Conservation (phyloP, 768 basidiomycete genomes). For the Pholiota conissans region DNA sequence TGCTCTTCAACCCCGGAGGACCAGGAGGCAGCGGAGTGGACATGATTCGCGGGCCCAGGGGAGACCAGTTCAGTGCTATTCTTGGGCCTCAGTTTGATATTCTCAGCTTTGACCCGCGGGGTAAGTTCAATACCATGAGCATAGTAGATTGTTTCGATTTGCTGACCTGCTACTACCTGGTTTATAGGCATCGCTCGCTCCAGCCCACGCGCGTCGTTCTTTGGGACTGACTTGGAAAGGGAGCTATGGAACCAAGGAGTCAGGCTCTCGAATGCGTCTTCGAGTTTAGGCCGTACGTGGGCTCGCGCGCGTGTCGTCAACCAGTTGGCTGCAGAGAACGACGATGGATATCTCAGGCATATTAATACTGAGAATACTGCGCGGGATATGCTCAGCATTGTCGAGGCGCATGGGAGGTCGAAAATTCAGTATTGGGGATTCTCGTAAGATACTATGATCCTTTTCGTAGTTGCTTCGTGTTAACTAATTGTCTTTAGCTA, state of each 20-base stretch:
- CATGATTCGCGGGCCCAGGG: conserved; percentile 19
- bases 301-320: conserved; percentile 32
- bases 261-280: neutral
- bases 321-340: conserved; percentile 28
- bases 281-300: conserved; percentile 18
- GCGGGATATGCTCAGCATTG: conserved; percentile 36
- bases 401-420: conserved; percentile 27
- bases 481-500: conserved; percentile 16
- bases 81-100: conserved; percentile 47
- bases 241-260: conserved; percentile 19
- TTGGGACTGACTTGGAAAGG: conserved; percentile 33
- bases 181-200: conserved; percentile 34
- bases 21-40: conserved; percentile 46
- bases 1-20: conserved; percentile 48
- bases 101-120: conserved; percentile 48
- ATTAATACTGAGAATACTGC: conserved; percentile 38
- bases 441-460: conserved; percentile 17
- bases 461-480: neutral
- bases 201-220: conserved; percentile 34
- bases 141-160: neutral
- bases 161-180: neutral
- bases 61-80: conserved; percentile 25
- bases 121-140: too few species aligned
- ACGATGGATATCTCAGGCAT: conserved; percentile 25
- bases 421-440: conserved; percentile 36